Base-by-base conservation (phyloP, 371 early-diverging fungal species). In the Thermomucor indicae-seudaticae region DNA sequence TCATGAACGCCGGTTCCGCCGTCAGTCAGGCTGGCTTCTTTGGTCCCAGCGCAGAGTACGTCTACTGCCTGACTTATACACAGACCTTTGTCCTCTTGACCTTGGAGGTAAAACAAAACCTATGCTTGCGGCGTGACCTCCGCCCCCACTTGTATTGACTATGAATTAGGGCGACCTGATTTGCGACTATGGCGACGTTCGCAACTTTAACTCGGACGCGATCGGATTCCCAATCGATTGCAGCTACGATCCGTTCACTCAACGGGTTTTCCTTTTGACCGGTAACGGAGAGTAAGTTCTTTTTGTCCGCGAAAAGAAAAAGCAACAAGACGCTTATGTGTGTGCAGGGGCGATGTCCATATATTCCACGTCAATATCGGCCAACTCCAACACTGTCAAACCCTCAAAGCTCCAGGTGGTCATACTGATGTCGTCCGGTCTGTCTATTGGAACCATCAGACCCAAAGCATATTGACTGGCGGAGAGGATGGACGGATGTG, bases 171-270 rank as follows among this genome's bases (percentile, higher is more conserved):
- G 79, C 16, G 84, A 90, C 31, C 47, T 73, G 28, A 64, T 93
- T 23, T 80, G 72, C 39, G 69, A 84, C 52, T 89, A 83, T 64
- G 94, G 92, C n/a, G 92, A 93, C 60, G 77, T 93, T 38, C 75
- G 91, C 51, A 60, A 64, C 10, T 67, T 72, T 30, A 55, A 58
- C 29, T 64, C 75, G n/a, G 41, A 80, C 19, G 57, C 62, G 4
- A 57, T 95, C 14, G 89, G 94, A 50, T 97, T 94, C 62, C 81
- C 84, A n/a, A 82, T 94, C 37, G 89, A 88, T 40, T 89, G 90
- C 53, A 72, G 71, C 6, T 97, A 90, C 61, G 88, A 92, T 51
- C 57, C 75, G 1, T 55, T 48, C 2, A 53, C 74, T 0, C 84
- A 86, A 58, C 74, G 93, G 20, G 78, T 97, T 35, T 96, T 78